A percentile compares a stretch with the other conserved stretches of the same genome.
Conservation (phyloP, 306 rosid genomes). For the Cicer judaicum region DNA sequence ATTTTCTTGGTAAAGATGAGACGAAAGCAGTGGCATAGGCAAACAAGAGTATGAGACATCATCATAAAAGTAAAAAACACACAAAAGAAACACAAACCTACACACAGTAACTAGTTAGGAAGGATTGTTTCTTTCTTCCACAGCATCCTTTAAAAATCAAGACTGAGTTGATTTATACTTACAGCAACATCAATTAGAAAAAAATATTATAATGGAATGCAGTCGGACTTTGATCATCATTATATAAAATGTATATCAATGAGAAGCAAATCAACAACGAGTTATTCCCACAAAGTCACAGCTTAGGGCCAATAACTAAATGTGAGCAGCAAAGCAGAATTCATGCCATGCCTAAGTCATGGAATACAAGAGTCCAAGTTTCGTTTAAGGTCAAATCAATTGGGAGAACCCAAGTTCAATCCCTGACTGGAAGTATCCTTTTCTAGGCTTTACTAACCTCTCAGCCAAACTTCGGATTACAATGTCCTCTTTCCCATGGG, state of each 20-base stretch:
- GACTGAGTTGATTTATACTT: neutral
- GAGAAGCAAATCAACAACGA: slow-evolving; percentile 21
- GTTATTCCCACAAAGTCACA: neutral
- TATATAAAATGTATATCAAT: neutral
- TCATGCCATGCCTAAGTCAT: neutral
- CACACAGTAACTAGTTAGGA: slow-evolving; percentile 4
- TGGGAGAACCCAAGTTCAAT: neutral
- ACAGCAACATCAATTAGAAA: slow-evolving; percentile 9
- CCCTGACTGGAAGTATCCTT: neutral
- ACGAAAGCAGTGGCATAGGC: slow-evolving; percentile 6
- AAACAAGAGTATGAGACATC: neutral
- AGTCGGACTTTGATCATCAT: neutral
- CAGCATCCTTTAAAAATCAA: slow-evolving; percentile 22
- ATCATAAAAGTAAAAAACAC: neutral
- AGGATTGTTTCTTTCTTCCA: slow-evolving; percentile 13
- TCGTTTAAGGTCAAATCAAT: neutral
- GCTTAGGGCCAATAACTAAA: slow-evolving; percentile 6
- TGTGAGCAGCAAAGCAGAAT: slow-evolving; percentile 17
- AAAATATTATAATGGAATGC: neutral
- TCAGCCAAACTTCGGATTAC: neutral
- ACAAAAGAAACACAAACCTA: neutral
- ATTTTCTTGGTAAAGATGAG: slow-evolving; percentile 1
- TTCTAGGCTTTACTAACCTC: neutral
- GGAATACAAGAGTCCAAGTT: neutral
- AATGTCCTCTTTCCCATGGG: neutral